A percentile compares a stretch with the other conserved stretches of the same genome.
These are phyloP conservation scores for Coriaria nepalensis DNA, from an alignment of 306 rosid genomes.

Conservation along the genomic window DNA sequence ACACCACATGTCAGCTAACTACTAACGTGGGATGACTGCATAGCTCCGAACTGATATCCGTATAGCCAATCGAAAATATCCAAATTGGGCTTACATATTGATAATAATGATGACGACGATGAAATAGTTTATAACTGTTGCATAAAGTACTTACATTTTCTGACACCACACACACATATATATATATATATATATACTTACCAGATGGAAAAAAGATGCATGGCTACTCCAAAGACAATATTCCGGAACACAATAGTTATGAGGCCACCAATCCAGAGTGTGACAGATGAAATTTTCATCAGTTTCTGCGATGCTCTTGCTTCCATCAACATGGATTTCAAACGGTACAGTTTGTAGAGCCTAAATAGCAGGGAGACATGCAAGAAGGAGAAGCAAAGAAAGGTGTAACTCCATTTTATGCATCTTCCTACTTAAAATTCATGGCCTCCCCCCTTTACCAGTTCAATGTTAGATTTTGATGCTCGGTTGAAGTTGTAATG, in stretches of 20 bases:
- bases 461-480: too few species aligned
- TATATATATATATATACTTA: constrained; percentile 18
- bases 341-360: constrained; percentile 26
- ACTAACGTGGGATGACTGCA: too few species aligned
- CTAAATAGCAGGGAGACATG: constrained; percentile 24
- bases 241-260: constrained; percentile 55
- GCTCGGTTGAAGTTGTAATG: too few species aligned
- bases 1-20: too few species aligned
- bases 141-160: too few species aligned
- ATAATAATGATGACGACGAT: too few species aligned
- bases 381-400: constrained; percentile 32
- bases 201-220: constrained; percentile 49
- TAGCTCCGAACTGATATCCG: too few species aligned
- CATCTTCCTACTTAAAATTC: too few species aligned
- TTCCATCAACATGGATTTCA: constrained; percentile 30
- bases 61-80: too few species aligned
- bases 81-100: too few species aligned
- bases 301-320: constrained; percentile 28
- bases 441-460: too few species aligned
- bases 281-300: constrained; percentile 75
- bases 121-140: too few species aligned
- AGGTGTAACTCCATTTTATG: constrained; percentile 1
- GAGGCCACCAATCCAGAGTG: constrained; percentile 88
- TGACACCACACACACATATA: not conserved
- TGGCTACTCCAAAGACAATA: constrained; percentile 58